Percentiles rank a stretch among this genome's conserved stretches.
phyloP scores from a whole-genome alignment of 805 yeast genomes.

The Phaffomyces antillensis region DNA sequence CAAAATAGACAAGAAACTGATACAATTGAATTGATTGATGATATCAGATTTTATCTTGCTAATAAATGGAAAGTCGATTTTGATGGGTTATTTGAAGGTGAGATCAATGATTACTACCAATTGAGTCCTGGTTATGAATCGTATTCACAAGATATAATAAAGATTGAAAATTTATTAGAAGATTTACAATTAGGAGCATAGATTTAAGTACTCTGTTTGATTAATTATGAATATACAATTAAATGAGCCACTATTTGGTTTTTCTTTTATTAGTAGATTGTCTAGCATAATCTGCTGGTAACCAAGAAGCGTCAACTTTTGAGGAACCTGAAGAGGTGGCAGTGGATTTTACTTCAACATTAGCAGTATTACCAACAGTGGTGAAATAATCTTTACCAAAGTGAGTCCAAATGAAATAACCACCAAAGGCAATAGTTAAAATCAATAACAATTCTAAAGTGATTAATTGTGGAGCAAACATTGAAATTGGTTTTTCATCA shows the following conservation, averaged over 20 bases:
- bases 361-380: constrained; percentile 22
- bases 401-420: constrained; percentile 37
- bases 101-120: constrained; percentile 16
- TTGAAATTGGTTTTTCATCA: constrained; percentile 57
- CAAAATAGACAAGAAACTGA: constrained; percentile 62
- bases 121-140: constrained; percentile 15
- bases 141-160: constrained; percentile 27
- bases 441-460: constrained; percentile 50
- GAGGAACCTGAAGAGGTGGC: constrained; percentile 22
- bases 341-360: constrained; percentile 12
- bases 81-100: constrained; percentile 26
- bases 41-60: constrained; percentile 55
- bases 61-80: constrained; percentile 24
- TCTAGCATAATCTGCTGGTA: constrained; percentile 48
- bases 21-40: constrained; percentile 74
- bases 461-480: constrained; percentile 67
- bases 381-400: constrained; percentile 42
- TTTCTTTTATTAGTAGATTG: constrained; percentile 26
- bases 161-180: constrained; percentile 33
- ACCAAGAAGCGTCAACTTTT: constrained; percentile 44
- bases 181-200: constrained; percentile 37
- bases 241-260: constrained; percentile 13
- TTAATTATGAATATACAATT: too few species aligned
- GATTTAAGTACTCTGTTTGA: too few species aligned
- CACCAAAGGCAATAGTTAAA: constrained; percentile 41